These are phyloP conservation scores for Tulasnella sp. DNA, from an alignment of 768 basidiomycete species.

Conservation along the genomic window DNA sequence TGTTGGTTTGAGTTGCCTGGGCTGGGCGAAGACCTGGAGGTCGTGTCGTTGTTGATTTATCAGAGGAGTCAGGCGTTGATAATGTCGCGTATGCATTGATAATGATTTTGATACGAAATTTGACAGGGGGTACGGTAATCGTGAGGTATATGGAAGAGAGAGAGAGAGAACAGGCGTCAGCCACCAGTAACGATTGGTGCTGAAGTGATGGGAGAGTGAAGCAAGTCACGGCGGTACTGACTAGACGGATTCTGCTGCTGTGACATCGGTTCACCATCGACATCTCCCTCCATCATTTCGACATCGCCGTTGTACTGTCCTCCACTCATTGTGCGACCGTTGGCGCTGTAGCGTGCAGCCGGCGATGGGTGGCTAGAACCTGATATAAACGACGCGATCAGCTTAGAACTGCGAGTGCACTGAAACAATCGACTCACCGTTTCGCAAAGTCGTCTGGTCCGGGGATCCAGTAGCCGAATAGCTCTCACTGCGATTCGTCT, in stretches of 20 bases:
- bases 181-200: conserved; percentile 6
- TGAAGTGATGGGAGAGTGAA: neutral
- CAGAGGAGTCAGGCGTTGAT: neutral
- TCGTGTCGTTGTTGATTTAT: neutral
- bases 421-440: neutral
- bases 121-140: neutral
- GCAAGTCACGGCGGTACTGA: conserved; percentile 5
- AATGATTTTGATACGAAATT: too few species aligned
- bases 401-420: neutral
- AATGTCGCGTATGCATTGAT: neutral
- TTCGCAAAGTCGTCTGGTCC: neutral
- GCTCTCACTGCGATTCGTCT: too few species aligned
- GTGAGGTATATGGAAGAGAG: conserved; percentile 8
- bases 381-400: neutral
- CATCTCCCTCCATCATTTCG: conserved; percentile 3
- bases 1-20: neutral
- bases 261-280: conserved; percentile 13
- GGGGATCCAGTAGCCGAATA: neutral
- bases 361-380: neutral
- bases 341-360: neutral
- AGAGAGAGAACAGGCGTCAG: conserved; percentile 11
- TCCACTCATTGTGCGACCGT: neutral
- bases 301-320: neutral
- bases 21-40: neutral
- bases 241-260: neutral